These are phyloP conservation scores for Lactifluus pinguis DNA, from an alignment of 768 basidiomycete genomes.

Conservation along the genomic window DNA sequence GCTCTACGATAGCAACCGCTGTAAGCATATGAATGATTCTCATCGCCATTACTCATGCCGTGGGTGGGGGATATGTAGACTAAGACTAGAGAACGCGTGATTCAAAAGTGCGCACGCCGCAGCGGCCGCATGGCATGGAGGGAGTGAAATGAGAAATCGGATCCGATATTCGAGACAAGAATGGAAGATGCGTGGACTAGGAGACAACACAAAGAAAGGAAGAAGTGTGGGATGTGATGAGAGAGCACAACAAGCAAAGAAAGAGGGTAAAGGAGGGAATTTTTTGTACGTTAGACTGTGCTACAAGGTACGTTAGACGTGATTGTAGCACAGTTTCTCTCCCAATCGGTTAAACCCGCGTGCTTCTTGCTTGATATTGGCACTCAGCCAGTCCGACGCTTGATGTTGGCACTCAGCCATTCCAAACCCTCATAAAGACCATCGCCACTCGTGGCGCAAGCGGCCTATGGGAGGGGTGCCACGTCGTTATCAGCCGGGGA, in stretches of 20 bases:
- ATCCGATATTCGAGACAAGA: constrained; percentile 14
- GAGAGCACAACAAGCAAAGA: constrained; percentile 24
- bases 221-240: constrained; percentile 10
- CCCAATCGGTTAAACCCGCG: constrained; percentile 25
- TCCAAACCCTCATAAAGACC: constrained; percentile 98
- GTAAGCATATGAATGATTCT: constrained; percentile 10
- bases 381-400: constrained; percentile 85
- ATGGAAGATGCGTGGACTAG: constrained; percentile 16
- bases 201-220: not conserved
- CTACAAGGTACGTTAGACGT: constrained; percentile 43
- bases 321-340: constrained; percentile 44
- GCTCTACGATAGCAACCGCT: not conserved
- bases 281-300: constrained; percentile 36
- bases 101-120: constrained; percentile 9
- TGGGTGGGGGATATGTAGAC: constrained; percentile 12
- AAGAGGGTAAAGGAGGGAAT: constrained; percentile 18
- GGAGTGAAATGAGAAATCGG: constrained; percentile 14
- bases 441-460: constrained; percentile 97
- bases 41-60: constrained; percentile 15
- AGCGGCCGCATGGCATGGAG: constrained; percentile 7
- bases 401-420: constrained; percentile 91
- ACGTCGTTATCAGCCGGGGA: constrained; percentile 12
- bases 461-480: constrained; percentile 48
- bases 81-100: constrained; percentile 16
- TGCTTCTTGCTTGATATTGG: constrained; percentile 69